Percentiles rank a stretch among this genome's conserved stretches.
phyloP scores from a whole-genome alignment of 768 basidiomycete species.

The Pulveroboletus ravenelii region DNA sequence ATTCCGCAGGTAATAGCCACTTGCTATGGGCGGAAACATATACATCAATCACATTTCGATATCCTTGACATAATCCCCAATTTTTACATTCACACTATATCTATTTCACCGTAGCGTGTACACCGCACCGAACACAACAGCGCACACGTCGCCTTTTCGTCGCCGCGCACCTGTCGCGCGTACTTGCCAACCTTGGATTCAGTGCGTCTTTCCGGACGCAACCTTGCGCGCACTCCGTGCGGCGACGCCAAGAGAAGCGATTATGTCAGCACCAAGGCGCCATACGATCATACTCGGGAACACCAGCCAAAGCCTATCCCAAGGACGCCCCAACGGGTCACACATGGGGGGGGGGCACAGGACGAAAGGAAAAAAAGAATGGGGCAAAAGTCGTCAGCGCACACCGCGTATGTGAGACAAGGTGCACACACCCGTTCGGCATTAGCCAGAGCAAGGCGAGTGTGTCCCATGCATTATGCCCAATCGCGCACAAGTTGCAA shows the following conservation, averaged over 20 bases:
- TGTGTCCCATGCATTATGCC: slow-evolving; percentile 59
- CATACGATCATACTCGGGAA: slow-evolving; percentile 58
- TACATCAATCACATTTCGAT: too few relatives aligned
- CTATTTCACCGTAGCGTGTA: too few relatives aligned
- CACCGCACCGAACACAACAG: too few relatives aligned
- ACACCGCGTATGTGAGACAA: not conserved
- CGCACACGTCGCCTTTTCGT: not conserved
- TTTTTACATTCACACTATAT: too few relatives aligned
- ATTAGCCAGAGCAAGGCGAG: slow-evolving; percentile 63
- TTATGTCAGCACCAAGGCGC: slow-evolving; percentile 61
- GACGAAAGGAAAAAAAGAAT: too few relatives aligned
- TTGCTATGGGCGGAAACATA: too few relatives aligned
- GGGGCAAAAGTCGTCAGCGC: slow-evolving; percentile 1
- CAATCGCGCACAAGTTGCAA: slow-evolving; percentile 65
- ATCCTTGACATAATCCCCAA: too few relatives aligned
- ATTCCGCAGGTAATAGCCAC: too few relatives aligned
- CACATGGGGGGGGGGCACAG: too few relatives aligned
- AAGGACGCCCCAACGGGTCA: not conserved
- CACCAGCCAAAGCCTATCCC: slow-evolving; percentile 70
- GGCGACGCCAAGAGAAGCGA: slow-evolving; percentile 35
- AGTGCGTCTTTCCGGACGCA: slow-evolving; percentile 30
- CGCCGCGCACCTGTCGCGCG: not conserved
- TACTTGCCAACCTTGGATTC: not conserved
- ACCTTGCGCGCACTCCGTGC: slow-evolving; percentile 25
- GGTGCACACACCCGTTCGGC: slow-evolving; percentile 65